These are phyloP conservation scores for Cercospora zeina DNA, from an alignment of 2,329 filamentous ascomycete species.

Conservation along the genomic window DNA sequence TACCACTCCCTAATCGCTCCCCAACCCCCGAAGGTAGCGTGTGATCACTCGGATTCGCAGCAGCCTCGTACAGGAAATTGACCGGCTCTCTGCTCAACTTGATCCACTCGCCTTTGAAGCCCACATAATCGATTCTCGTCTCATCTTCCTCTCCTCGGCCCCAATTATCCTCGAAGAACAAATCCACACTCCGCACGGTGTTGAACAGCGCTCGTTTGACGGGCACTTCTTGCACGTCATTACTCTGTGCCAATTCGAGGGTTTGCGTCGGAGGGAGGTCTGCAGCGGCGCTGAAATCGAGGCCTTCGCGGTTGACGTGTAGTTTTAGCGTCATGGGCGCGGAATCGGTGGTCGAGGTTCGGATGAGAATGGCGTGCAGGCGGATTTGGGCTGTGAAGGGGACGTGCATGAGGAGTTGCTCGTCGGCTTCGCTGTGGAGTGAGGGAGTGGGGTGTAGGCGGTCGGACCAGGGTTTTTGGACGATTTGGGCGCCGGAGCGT, in stretches of 20 bases:
- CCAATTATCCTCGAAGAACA: constrained; percentile 94
- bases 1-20: constrained; percentile 37
- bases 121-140: constrained; percentile 77
- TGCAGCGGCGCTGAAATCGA: constrained; percentile 78
- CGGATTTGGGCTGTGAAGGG: constrained; percentile 97
- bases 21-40: constrained; percentile 49
- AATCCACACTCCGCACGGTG: constrained; percentile 73
- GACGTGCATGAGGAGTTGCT: constrained; percentile 89
- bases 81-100: constrained; percentile 77
- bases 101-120: constrained; percentile 95
- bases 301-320: constrained; percentile 79
- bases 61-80: constrained; percentile 89
- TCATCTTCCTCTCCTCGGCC: constrained; percentile 72
- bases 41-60: constrained; percentile 88
- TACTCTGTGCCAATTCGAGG: constrained; percentile 73
- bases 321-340: constrained; percentile 83
- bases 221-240: constrained; percentile 81
- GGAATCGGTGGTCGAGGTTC: constrained; percentile 67
- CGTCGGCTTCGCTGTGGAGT: constrained; percentile 81
- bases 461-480: constrained; percentile 90
- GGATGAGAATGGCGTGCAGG: constrained; percentile 83
- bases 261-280: constrained; percentile 64
- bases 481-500: constrained; percentile 69
- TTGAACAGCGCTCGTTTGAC: constrained; percentile 88
- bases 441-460: constrained; percentile 70